Percentiles rank a stretch among this genome's conserved stretches.
phyloP scores from a whole-genome alignment of 768 basidiomycete genomes.

The Mycena alexandri region DNA sequence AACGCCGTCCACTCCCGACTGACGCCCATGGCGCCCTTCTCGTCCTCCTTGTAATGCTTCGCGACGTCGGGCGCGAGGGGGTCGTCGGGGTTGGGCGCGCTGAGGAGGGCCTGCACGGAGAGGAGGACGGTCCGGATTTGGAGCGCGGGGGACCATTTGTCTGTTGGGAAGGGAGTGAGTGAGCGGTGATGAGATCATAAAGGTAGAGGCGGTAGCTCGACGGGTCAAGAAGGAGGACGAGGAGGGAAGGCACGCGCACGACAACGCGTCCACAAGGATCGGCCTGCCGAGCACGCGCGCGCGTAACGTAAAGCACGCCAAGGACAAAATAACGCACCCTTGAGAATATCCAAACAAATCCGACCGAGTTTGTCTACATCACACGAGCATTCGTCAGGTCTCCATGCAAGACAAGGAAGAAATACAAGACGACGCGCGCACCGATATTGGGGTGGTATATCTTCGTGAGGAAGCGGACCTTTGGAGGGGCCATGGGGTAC shows the following conservation, averaged over 20 bases:
- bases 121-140: constrained; percentile 98
- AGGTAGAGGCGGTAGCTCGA: too few species aligned
- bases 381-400: constrained; percentile 23
- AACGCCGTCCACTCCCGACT: constrained; percentile 96
- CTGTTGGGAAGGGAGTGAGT: constrained; percentile 52
- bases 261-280: too few species aligned
- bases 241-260: too few species aligned
- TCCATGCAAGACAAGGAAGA: neutral
- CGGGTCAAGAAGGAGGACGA: constrained; percentile 1
- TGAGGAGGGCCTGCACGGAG: constrained; percentile 96
- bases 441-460: constrained; percentile 99
- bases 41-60: constrained; percentile 98
- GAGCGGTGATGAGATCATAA: too few species aligned
- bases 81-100: constrained; percentile 96
- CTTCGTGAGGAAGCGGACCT: constrained; percentile 97
- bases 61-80: constrained; percentile 95
- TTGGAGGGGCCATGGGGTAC: constrained; percentile 99
- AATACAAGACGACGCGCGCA: constrained; percentile 47
- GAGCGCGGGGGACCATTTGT: constrained; percentile 99
- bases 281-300: too few species aligned
- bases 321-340: constrained; percentile 66
- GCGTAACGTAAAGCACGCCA: too few species aligned
- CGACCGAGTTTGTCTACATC: constrained; percentile 93
- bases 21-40: constrained; percentile 91
- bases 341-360: constrained; percentile 98